These are phyloP conservation scores for Physocladia obscura DNA, from an alignment of 192 early-diverging fungal genomes.

Conservation along the genomic window DNA sequence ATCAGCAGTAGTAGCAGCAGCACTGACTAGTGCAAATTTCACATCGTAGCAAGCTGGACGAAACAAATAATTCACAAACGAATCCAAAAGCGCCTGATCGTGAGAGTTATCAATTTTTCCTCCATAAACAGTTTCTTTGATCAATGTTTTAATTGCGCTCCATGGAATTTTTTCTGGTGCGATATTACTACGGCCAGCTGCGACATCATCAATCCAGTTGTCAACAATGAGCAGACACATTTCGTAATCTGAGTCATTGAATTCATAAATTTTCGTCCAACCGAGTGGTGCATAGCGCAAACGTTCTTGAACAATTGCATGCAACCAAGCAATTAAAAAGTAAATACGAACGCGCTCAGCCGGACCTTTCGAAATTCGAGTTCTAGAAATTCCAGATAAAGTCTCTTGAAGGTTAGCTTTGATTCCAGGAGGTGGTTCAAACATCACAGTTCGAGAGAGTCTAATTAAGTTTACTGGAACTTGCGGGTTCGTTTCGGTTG, in stretches of 20 bases:
- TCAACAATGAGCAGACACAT: constrained; percentile 88
- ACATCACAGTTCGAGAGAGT: constrained; percentile 86
- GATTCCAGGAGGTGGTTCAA: constrained; percentile 94
- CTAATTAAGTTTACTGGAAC: constrained; percentile 92
- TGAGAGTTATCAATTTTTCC: constrained; percentile 89
- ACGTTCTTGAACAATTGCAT: constrained; percentile 92
- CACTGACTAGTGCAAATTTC: constrained; percentile 74
- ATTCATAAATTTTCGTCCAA: constrained; percentile 97
- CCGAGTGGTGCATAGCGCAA: constrained; percentile 95
- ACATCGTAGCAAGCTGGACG: constrained; percentile 73
- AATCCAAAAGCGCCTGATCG: constrained; percentile 83
- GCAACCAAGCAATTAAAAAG: constrained; percentile 96
- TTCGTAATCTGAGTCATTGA: constrained; percentile 96
- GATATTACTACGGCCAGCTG: constrained; percentile 82
- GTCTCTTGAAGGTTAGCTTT: constrained; percentile 89
- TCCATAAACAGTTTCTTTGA: constrained; percentile 91
- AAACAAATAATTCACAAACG: constrained; percentile 85
- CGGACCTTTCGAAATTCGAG: constrained; percentile 64
- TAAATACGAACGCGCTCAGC: constrained; percentile 84
- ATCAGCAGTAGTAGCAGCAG: constrained; percentile 28
- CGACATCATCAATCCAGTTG: constrained; percentile 83
- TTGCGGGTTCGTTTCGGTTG: constrained; percentile 95
- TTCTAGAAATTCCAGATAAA: constrained; percentile 63
- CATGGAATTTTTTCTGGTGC: constrained; percentile 94
- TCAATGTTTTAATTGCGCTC: constrained; percentile 82